Conservation (phyloP, 129 eudicot species). For the Glebionis coronaria region DNA sequence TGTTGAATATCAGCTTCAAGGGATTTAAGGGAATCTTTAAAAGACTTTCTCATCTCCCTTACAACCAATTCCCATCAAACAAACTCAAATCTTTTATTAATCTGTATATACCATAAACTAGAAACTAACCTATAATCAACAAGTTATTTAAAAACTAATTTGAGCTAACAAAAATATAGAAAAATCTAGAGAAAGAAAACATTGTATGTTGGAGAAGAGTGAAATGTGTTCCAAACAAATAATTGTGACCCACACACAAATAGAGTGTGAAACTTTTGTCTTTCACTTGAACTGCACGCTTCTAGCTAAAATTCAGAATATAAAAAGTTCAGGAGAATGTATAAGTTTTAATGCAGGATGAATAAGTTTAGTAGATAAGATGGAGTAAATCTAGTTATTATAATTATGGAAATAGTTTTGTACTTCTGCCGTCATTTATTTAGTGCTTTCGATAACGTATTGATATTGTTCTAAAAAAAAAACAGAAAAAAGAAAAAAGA, state of each 20-base stretch:
- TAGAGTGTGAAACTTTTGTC: slow-evolving; percentile 9
- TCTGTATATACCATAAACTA: slow-evolving; percentile 10
- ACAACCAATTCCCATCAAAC: slow-evolving; percentile 34
- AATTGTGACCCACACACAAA: slow-evolving; percentile 26
- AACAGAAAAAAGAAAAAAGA: too few species aligned
- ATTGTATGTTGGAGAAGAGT: slow-evolving; percentile 19
- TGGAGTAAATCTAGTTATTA: slow-evolving; percentile 7
- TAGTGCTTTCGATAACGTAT: background rate
- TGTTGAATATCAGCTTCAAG: slow-evolving; percentile 94
- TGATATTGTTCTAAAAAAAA: too few species aligned
- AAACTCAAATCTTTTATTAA: background rate
- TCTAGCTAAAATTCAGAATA: slow-evolving; percentile 13
- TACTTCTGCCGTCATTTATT: slow-evolving; percentile 28
- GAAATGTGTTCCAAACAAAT: slow-evolving; percentile 18
- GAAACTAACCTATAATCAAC: background rate
- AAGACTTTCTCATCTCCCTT: slow-evolving; percentile 66
- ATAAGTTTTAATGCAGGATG: background rate
- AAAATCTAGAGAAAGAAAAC: slow-evolving; percentile 25
- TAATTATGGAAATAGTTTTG: slow-evolving; percentile 13
- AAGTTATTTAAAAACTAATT: background rate
- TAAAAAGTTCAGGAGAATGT: background rate
- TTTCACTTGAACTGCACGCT: slow-evolving; percentile 57
- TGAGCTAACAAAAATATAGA: slow-evolving; percentile 14
- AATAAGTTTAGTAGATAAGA: background rate
- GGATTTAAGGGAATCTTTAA: slow-evolving; percentile 82